Evolutionary conservation across 1,139 yeast genomes (phyloP).

Genomic region (Lodderomyces jiufengensis): DNA sequence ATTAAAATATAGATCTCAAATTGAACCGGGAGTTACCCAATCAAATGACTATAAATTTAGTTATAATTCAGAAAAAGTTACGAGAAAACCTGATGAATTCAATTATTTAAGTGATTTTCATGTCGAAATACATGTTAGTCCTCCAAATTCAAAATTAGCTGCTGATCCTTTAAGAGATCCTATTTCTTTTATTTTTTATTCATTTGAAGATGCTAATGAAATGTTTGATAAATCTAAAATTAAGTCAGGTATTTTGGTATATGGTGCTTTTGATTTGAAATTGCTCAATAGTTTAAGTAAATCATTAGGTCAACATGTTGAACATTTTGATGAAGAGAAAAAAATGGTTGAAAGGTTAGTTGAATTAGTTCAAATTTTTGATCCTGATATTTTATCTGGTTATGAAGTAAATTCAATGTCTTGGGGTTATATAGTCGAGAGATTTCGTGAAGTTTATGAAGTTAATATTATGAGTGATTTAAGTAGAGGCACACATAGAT

Average conservation of each 20-base stretch:
- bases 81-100: slow-evolving; percentile 44
- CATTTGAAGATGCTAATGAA: slow-evolving; percentile 44
- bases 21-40: slow-evolving; percentile 44
- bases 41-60: slow-evolving; percentile 33
- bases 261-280: slow-evolving; percentile 1
- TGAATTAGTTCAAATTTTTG: slow-evolving; percentile 55
- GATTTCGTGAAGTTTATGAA: slow-evolving; percentile 47
- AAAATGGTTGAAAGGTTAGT: slow-evolving; percentile 55
- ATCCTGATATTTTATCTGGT: slow-evolving; percentile 87
- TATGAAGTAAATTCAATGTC: slow-evolving; percentile 77
- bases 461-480: slow-evolving; percentile 46
- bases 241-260: slow-evolving; percentile 20
- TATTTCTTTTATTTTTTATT: slow-evolving; percentile 61
- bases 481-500: slow-evolving; percentile 45
- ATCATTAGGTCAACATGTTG: slow-evolving; percentile 18
- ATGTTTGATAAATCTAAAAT: slow-evolving; percentile 18
- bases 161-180: slow-evolving; percentile 71
- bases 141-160: slow-evolving; percentile 35
- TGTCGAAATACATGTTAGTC: slow-evolving; percentile 65
- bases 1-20: slow-evolving; percentile 42
- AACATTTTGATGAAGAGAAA: slow-evolving; percentile 46
- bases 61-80: slow-evolving; percentile 27
- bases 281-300: slow-evolving; percentile 5
- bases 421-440: slow-evolving; percentile 85
- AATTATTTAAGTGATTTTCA: slow-evolving; percentile 52